These are phyloP conservation scores for Butyriboletus loyo DNA, from an alignment of 768 basidiomycete species.

Conservation along the genomic window DNA sequence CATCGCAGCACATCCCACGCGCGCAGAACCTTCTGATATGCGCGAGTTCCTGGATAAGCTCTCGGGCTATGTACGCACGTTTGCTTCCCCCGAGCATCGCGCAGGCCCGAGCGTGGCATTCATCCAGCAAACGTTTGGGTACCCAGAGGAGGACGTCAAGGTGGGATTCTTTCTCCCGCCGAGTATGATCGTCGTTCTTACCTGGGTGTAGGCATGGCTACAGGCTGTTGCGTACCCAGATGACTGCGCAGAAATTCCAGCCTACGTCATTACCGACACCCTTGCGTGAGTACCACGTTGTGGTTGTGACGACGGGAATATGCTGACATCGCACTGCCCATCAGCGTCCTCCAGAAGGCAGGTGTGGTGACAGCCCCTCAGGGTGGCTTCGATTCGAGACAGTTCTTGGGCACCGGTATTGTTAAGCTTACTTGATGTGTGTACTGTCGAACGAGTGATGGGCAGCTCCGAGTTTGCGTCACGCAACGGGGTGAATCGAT, in stretches of 20 bases:
- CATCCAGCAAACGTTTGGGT: slow-evolving; percentile 76
- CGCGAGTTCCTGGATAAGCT: slow-evolving; percentile 60
- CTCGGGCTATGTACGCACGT: slow-evolving; percentile 61
- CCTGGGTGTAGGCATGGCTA: slow-evolving; percentile 65
- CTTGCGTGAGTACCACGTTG: slow-evolving; percentile 47
- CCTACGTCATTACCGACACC: slow-evolving; percentile 65
- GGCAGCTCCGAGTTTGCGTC: neutral
- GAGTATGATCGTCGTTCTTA: neutral
- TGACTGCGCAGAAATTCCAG: slow-evolving; percentile 61
- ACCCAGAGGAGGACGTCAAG: slow-evolving; percentile 77
- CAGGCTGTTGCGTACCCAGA: slow-evolving; percentile 72
- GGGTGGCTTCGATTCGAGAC: slow-evolving; percentile 50
- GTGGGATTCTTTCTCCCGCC: slow-evolving; percentile 32
- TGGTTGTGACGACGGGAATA: neutral
- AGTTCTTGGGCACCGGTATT: slow-evolving; percentile 58
- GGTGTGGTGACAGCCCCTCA: slow-evolving; percentile 59
- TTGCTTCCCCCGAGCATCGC: slow-evolving; percentile 59
- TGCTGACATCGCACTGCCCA: neutral
- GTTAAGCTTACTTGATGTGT: slow-evolving; percentile 43
- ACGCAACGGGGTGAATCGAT: neutral
- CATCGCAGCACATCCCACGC: slow-evolving; percentile 79
- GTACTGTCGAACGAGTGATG: neutral
- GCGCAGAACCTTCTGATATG: slow-evolving; percentile 50
- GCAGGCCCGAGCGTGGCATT: slow-evolving; percentile 64
- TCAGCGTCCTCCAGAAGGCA: slow-evolving; percentile 70